These are phyloP conservation scores for Aureobasidium sp. DNA, from an alignment of 2,329 filamentous ascomycete species.

Conservation along the genomic window DNA sequence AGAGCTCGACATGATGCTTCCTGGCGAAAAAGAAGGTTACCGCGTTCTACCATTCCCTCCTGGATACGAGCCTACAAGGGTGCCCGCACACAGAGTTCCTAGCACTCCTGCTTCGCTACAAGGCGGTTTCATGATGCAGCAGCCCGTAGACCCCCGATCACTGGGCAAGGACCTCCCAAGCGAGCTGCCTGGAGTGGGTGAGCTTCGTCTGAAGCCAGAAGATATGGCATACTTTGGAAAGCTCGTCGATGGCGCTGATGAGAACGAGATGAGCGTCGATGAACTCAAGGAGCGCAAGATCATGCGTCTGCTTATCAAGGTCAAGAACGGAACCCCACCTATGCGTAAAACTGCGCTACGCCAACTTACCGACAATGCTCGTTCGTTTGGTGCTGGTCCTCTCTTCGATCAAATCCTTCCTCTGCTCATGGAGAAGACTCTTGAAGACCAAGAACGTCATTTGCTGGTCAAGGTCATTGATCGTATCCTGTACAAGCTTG, in stretches of 20 bases:
- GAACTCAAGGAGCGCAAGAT: constrained; percentile 98
- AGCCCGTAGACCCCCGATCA: constrained; percentile 74
- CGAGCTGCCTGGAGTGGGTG: constrained; percentile 91
- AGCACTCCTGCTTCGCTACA: constrained; percentile 57
- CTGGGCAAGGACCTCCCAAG: constrained; percentile 88
- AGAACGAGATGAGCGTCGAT: constrained; percentile 86
- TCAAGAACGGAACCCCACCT: constrained; percentile 97
- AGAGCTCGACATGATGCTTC: constrained; percentile 85
- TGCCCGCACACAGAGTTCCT: constrained; percentile 68
- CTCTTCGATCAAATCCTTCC: constrained; percentile 97
- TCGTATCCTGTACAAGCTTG: constrained; percentile 94
- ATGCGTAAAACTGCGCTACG: constrained; percentile 98
- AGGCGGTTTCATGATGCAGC: constrained; percentile 94
- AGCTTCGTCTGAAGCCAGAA: constrained; percentile 94
- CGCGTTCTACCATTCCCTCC: constrained; percentile 85
- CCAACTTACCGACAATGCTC: constrained; percentile 94
- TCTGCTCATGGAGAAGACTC: constrained; percentile 92
- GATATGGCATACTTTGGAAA: constrained; percentile 99
- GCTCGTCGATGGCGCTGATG: constrained; percentile 86
- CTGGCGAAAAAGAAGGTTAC: constrained; percentile 69
- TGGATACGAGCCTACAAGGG: constrained; percentile 79
- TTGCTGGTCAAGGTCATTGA: constrained; percentile 98
- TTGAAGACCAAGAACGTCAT: constrained; percentile 97
- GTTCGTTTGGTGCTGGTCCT: constrained; percentile 87
- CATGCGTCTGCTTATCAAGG: constrained; percentile 91